Evolutionary conservation across 352 stramenopile genomes (phyloP).

Genomic region (Globisporangium apiculatum): DNA sequence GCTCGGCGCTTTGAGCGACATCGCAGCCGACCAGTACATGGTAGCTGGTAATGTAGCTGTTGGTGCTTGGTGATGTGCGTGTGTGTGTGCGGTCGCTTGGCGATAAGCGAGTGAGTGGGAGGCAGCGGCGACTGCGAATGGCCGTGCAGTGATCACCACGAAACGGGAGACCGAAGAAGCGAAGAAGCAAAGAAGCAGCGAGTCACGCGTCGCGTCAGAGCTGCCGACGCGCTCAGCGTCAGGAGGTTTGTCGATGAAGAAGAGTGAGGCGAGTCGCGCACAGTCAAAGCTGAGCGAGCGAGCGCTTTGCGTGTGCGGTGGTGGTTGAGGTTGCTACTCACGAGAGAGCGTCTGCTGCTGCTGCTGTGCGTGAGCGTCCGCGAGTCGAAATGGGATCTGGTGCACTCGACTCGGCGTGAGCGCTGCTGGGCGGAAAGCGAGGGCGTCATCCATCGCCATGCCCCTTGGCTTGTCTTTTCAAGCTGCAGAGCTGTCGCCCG

Average conservation of each 20-base stretch:
- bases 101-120: background rate
- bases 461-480: too few species aligned
- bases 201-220: slow-evolving; percentile 3
- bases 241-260: background rate
- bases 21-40: slow-evolving; percentile 72
- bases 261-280: too few species aligned
- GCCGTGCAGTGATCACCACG: background rate
- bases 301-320: background rate
- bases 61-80: slow-evolving; percentile 1
- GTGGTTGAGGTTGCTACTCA: too few species aligned
- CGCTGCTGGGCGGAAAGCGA: too few species aligned
- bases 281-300: background rate
- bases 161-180: background rate
- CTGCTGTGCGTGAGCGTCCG: background rate
- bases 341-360: too few species aligned
- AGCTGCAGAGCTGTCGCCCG: too few species aligned
- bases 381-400: slow-evolving; percentile 3
- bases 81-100: background rate
- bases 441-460: too few species aligned
- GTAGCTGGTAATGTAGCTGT: slow-evolving; percentile 1
- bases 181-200: background rate
- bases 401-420: background rate
- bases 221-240: slow-evolving; percentile 9
- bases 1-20: slow-evolving; percentile 47
- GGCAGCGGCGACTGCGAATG: background rate